Percentiles rank a stretch among this genome's conserved stretches.
These are phyloP conservation scores for Camellia japonica DNA, from an alignment of 148 eudicot genomes.

Conservation along the genomic window DNA sequence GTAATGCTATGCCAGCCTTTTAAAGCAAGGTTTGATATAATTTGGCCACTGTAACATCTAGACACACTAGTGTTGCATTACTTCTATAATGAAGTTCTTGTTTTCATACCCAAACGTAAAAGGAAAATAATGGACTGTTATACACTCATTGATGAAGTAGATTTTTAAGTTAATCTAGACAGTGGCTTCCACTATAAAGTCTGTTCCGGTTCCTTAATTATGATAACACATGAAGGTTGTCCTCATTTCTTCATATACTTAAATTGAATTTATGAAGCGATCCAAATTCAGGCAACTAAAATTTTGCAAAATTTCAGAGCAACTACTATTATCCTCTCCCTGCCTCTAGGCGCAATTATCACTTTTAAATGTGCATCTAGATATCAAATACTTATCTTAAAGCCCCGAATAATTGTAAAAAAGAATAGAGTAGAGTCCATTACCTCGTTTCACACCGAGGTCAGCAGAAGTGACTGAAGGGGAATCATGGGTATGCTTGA, in stretches of 20 bases:
- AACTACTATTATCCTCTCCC: background rate
- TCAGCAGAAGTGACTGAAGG: constrained; percentile 34
- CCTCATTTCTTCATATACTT: background rate
- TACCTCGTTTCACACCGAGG: constrained; percentile 40
- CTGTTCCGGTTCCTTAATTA: background rate
- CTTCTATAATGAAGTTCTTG: too few relatives aligned
- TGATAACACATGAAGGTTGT: background rate
- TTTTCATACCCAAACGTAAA: background rate
- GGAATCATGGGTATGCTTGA: constrained; percentile 40
- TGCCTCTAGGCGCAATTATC: background rate
- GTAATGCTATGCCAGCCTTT: too few relatives aligned
- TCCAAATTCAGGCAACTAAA: background rate
- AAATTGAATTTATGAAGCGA: background rate
- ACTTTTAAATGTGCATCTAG: background rate
- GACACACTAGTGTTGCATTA: too few relatives aligned
- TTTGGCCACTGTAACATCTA: too few relatives aligned
- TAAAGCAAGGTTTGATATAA: too few relatives aligned
- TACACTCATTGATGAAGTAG: background rate
- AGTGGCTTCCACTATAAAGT: background rate
- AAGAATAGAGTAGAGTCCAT: constrained; percentile 3
- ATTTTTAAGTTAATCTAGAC: too few relatives aligned
- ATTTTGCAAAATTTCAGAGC: background rate
- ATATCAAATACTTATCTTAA: background rate
- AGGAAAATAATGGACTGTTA: background rate
- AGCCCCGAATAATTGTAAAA: background rate